phyloP scores from a whole-genome alignment of 768 basidiomycete genomes.

The Boletus coccyginus region DNA sequence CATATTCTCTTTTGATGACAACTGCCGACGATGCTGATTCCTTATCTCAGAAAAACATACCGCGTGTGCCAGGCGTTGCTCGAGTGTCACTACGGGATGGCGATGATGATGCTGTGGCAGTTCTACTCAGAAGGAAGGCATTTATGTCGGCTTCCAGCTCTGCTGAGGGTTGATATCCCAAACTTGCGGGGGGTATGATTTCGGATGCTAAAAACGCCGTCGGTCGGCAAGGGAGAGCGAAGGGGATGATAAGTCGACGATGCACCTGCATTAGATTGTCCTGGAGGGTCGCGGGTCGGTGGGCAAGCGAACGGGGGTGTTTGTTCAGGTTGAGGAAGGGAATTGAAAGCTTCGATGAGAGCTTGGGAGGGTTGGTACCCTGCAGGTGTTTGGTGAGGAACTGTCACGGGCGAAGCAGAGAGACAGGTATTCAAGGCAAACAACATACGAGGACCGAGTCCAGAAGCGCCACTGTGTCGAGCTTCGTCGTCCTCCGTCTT shows the following conservation, averaged over 20 bases:
- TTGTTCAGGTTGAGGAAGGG: neutral
- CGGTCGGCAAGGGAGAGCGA: neutral
- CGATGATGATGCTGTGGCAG: neutral
- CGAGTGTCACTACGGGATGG: neutral
- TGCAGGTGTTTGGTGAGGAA: neutral
- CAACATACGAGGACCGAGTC: neutral
- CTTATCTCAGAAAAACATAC: neutral
- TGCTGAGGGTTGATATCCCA: constrained; percentile 6
- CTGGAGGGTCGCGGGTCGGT: neutral
- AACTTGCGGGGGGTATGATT: neutral
- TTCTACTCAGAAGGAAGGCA: neutral
- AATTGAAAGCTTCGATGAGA: constrained; percentile 7
- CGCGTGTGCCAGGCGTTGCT: neutral
- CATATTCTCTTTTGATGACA: constrained; percentile 10
- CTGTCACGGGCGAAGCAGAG: neutral
- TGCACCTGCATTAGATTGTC: neutral
- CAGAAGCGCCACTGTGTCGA: neutral
- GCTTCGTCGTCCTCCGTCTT: constrained; percentile 5
- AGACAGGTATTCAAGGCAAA: neutral
- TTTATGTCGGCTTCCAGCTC: constrained; percentile 5
- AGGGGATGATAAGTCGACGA: no score
- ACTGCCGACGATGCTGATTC: neutral
- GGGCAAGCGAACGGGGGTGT: neutral
- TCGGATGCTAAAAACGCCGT: neutral
- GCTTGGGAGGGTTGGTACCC: constrained; percentile 9